These are phyloP conservation scores for Linderina pennispora DNA, from an alignment of 192 early-diverging fungal species.

Conservation along the genomic window DNA sequence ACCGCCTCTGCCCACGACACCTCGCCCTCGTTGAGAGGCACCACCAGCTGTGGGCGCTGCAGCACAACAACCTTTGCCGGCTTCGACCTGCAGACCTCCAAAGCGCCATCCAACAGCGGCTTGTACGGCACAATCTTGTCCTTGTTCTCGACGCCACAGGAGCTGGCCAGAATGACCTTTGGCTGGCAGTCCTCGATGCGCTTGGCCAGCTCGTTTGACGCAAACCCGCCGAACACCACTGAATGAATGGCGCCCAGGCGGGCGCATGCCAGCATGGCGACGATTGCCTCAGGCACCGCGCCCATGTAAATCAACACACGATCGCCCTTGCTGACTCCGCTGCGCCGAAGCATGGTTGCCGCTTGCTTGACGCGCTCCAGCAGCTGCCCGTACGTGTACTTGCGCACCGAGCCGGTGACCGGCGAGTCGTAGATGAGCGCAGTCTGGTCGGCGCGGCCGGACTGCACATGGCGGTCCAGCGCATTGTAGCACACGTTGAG, in stretches of 20 bases:
- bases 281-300: slow-evolving; percentile 59
- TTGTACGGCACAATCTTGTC: slow-evolving; percentile 54
- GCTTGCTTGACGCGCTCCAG: slow-evolving; percentile 50
- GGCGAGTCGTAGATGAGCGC: slow-evolving; percentile 64
- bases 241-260: slow-evolving; percentile 64
- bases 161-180: slow-evolving; percentile 56
- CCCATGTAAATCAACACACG: slow-evolving; percentile 68
- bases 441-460: slow-evolving; percentile 42
- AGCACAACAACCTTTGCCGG: slow-evolving; percentile 49
- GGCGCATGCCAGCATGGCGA: slow-evolving; percentile 69
- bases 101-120: slow-evolving; percentile 57
- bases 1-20: slow-evolving; percentile 33
- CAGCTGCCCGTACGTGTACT: slow-evolving; percentile 52
- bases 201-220: slow-evolving; percentile 56
- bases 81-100: slow-evolving; percentile 30
- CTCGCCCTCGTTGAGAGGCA: slow-evolving; percentile 15
- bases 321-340: slow-evolving; percentile 58
- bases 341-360: slow-evolving; percentile 45
- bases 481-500: slow-evolving; percentile 68
- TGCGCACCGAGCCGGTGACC: slow-evolving; percentile 29
- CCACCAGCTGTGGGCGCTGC: slow-evolving; percentile 44
- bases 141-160: slow-evolving; percentile 65
- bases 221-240: slow-evolving; percentile 65
- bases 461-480: slow-evolving; percentile 57
- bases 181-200: slow-evolving; percentile 66